Base-by-base conservation (phyloP, 768 basidiomycete genomes). In the Mycena belliarum region DNA sequence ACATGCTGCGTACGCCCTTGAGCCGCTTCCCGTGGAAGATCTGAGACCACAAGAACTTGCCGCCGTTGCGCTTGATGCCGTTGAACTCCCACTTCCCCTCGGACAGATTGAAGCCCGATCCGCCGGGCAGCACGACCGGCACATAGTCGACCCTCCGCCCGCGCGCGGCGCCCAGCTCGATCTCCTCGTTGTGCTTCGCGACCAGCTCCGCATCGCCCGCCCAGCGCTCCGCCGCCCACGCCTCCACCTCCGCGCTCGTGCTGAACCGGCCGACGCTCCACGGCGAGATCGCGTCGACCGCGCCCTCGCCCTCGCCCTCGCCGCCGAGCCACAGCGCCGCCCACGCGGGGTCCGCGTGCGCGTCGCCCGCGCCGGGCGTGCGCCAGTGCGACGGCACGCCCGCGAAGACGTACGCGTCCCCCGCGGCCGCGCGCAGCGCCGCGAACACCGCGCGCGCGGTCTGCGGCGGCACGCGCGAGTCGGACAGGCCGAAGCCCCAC, bases 61-160 rank as follows among this genome's bases (percentile, higher is more conserved):
- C 92, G 4, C 89, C 89, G 21, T 85, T 79, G 5, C 92, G 79
- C 42, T 81, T 84, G 55, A 85, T 88, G 55, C 81, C 84, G 64
- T 94, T 93, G 70, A 83, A 83, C 3, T 72, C 77, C 87, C 88
- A 89, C 57, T 84, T 80, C 2, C 89, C 89, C 65, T 84, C 72
- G 1, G 88, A 86, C 24, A 87, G 71, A 65, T 93, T 93, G 64
- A 76, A 84, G 18, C 87, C 88, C 58, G 91, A 92, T 49, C 88
- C 87, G 10, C 91, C 91, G 41, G 91, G 91, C 54, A 88, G 79
- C 6, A 93, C 82, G 10, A 92, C 89, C 2, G 92, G 92, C n/a
- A 93, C 80, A 68, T 92, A 93, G 69, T 91, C 88, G 21, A 91
- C 77, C 66, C 80, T 86, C 64, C 78, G 78, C 52, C 66, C 71